Evolutionary conservation across 2,329 filamentous ascomycete genomes (phyloP), one percentile per base, ranked within the genome.

Genomic region (Scortechinia acanthostroma): DNA sequence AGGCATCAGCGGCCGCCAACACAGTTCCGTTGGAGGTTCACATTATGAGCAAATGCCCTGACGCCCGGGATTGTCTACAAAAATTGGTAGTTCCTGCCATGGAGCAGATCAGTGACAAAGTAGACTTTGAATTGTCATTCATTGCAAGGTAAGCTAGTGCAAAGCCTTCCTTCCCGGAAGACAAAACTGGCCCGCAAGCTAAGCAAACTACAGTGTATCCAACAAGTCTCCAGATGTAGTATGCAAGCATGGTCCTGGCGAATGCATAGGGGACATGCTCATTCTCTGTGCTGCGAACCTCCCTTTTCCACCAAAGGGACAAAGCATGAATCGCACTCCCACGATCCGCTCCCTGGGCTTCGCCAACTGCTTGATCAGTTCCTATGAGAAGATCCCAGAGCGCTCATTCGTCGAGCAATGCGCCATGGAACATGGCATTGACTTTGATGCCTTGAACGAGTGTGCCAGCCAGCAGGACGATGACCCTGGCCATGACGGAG

Each of bases 31-130:
- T 84, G 3, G 80, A 84, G 52, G 76, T 77, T 37, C 79, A 83
- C 56, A 79, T 83, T 52, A 84, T 83, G 80, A 69, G 66, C 55
- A 83, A 83, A 65, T 84, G 80, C 52, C 80, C 80, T n/a, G 80
- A 84, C 58, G 77, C 79, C 3, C 63, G 68, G 50, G 71, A 73
- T 49, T 84, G 80, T 55, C 60, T 84, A 21, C 69, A 74, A 47
- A 61, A 81, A 45, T 63, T 83, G 46, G 66, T 84, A 5, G 55
- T 84, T 2, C 80, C 80, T 1, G 65, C 74, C 15, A 83, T 84
- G 80, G 70, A 76, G 50, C 66, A 73, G 43, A 65, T 81, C 15
- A 71, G 67, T 42, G 67, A 76, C 37, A 77, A 77, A 54, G 77
- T 84, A 25, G 71, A 82, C 54, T 83, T 84, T 57, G 68, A 64